These are phyloP conservation scores for Eremothecium coryli DNA, from an alignment of 1,139 yeast species.

Conservation along the genomic window DNA sequence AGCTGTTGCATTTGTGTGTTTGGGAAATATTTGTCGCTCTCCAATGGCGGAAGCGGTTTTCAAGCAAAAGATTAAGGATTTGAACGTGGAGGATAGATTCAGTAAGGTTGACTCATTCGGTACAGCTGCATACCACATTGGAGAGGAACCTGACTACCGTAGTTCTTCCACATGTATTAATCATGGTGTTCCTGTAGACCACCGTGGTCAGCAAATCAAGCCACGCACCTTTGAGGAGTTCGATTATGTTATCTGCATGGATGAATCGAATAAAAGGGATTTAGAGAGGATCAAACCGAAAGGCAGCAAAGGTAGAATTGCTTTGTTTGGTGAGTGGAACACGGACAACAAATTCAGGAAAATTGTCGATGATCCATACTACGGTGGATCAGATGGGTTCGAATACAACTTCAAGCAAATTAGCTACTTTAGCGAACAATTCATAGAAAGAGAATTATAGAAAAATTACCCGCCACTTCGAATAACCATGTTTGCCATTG, in stretches of 20 bases:
- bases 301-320: slow-evolving; percentile 39
- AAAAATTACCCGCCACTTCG: no score
- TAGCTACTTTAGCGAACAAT: slow-evolving; percentile 59
- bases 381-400: slow-evolving; percentile 78
- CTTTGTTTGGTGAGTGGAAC: slow-evolving; percentile 69
- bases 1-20: slow-evolving; percentile 80
- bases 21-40: slow-evolving; percentile 92
- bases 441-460: slow-evolving; percentile 40
- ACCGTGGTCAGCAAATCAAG: slow-evolving; percentile 63
- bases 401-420: slow-evolving; percentile 70
- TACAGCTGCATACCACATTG: slow-evolving; percentile 75
- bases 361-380: slow-evolving; percentile 83
- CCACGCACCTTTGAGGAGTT: slow-evolving; percentile 53
- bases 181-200: slow-evolving; percentile 68
- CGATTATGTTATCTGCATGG: slow-evolving; percentile 86
- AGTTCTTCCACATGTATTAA: slow-evolving; percentile 58
- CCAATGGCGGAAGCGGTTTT: slow-evolving; percentile 98
- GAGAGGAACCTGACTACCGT: slow-evolving; percentile 72
- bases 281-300: slow-evolving; percentile 53
- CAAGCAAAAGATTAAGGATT: slow-evolving; percentile 48
- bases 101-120: slow-evolving; percentile 75
- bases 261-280: slow-evolving; percentile 53
- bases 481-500: neutral
- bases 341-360: slow-evolving; percentile 37
- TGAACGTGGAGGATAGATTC: slow-evolving; percentile 37